Evolutionary conservation across 1,284 basidiomycete species (phyloP).

Genomic region (Meira nashicola): DNA sequence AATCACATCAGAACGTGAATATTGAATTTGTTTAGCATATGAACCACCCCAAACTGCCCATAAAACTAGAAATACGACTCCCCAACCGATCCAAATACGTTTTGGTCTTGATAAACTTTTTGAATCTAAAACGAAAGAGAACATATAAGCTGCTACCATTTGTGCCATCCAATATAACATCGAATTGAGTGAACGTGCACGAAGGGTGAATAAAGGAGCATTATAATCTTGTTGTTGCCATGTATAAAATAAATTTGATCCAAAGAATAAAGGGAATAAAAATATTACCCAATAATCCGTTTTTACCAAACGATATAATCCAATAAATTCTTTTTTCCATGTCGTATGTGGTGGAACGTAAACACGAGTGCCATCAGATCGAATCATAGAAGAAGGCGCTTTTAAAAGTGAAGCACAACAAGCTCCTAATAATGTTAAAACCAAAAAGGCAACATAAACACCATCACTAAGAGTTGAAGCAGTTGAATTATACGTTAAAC

Average conservation of each 20-base stretch:
- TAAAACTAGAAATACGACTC: constrained; percentile 29
- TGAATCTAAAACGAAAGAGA: constrained; percentile 39
- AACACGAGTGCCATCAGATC: constrained; percentile 35
- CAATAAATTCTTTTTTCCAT: constrained; percentile 34
- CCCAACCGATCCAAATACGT: constrained; percentile 42
- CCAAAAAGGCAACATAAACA: constrained; percentile 36
- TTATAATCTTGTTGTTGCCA: constrained; percentile 44
- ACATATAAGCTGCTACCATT: constrained; percentile 37
- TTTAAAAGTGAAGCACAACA: constrained; percentile 24
- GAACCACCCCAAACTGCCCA: constrained; percentile 45
- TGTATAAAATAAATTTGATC: constrained; percentile 45
- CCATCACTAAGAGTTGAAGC: constrained; percentile 11
- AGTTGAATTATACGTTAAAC: constrained; percentile 31
- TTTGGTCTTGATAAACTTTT: constrained; percentile 26
- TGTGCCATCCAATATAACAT: constrained; percentile 55
- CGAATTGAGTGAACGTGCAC: constrained; percentile 54
- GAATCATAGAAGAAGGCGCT: constrained; percentile 30
- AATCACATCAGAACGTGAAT: constrained; percentile 23
- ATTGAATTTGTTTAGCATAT: constrained; percentile 35
- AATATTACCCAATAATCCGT: constrained; percentile 39
- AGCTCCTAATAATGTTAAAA: constrained; percentile 35
- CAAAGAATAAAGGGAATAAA: constrained; percentile 40
- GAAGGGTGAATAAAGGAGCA: constrained; percentile 13
- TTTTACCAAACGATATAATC: constrained; percentile 27
- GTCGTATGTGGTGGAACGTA: constrained; percentile 29